Evolutionary conservation across 768 basidiomycete species (phyloP).

Genomic region (Tubosaeta brunneosetosa): DNA sequence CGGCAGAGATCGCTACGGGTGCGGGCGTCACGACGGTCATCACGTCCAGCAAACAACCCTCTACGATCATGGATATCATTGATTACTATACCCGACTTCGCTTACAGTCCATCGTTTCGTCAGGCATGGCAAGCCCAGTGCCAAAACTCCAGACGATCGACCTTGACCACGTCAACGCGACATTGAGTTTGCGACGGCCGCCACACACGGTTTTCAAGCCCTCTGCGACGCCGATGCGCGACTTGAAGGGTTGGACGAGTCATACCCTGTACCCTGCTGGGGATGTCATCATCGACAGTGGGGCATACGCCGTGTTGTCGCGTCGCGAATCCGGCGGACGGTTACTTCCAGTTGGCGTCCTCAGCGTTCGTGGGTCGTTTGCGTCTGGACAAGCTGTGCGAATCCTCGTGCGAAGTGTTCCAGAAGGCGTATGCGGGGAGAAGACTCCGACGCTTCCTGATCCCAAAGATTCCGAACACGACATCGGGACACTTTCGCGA

Average conservation of each 20-base stretch:
- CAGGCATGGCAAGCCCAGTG: slow-evolving; percentile 25
- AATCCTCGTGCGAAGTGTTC: slow-evolving; percentile 54
- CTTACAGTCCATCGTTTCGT: slow-evolving; percentile 34
- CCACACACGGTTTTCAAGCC: slow-evolving; percentile 88
- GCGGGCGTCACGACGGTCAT: slow-evolving; percentile 94
- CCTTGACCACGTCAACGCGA: slow-evolving; percentile 21
- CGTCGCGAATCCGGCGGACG: slow-evolving; percentile 86
- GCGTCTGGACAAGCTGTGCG: slow-evolving; percentile 93
- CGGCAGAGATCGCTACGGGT: slow-evolving; percentile 93
- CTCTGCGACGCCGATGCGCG: slow-evolving; percentile 63
- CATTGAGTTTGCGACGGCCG: slow-evolving; percentile 43
- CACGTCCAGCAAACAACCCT: slow-evolving; percentile 74
- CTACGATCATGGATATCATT: slow-evolving; percentile 75
- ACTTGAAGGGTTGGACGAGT: slow-evolving; percentile 95
- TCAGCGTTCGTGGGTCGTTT: slow-evolving; percentile 83
- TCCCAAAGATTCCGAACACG: slow-evolving; percentile 14
- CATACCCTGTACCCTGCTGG: slow-evolving; percentile 91
- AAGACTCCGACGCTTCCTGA: slow-evolving; percentile 25
- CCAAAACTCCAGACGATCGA: slow-evolving; percentile 21
- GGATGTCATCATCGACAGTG: slow-evolving; percentile 80
- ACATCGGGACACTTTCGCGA: slow-evolving; percentile 36
- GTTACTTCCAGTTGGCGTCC: slow-evolving; percentile 86
- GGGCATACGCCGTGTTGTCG: slow-evolving; percentile 83
- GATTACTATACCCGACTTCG: slow-evolving; percentile 58
- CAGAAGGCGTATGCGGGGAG: slow-evolving; percentile 21